Evolutionary conservation across 495 filamentous ascomycete genomes (phyloP).

Genomic region (Aspergillus mulundensis): DNA sequence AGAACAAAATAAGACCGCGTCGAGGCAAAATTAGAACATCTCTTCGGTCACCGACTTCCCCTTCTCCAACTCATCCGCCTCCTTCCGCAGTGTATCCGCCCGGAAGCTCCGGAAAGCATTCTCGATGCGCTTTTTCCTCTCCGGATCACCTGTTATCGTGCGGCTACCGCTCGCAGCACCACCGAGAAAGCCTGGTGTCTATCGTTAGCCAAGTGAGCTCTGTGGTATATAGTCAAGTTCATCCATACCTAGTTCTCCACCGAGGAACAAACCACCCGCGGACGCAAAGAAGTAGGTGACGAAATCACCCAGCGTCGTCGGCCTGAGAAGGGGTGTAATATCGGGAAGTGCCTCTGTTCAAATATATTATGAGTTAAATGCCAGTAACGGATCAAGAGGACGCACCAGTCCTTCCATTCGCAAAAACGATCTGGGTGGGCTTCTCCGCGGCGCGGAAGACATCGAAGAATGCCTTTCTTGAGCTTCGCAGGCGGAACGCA

Average conservation of each 20-base stretch:
- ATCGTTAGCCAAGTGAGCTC: background rate
- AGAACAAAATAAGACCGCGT: too few species aligned
- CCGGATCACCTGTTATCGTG: constrained; percentile 50
- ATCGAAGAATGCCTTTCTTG: constrained; percentile 53
- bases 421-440: constrained; percentile 59
- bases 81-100: constrained; percentile 55
- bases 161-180: constrained; percentile 50
- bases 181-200: constrained; percentile 46
- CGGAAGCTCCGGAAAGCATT: constrained; percentile 60
- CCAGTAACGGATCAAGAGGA: background rate
- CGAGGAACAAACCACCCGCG: constrained; percentile 57
- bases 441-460: constrained; percentile 55
- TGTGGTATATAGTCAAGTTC: background rate
- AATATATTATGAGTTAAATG: too few species aligned
- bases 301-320: constrained; percentile 54
- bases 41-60: constrained; percentile 25
- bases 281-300: constrained; percentile 62
- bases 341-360: constrained; percentile 62
- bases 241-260: constrained; percentile 53
- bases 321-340: constrained; percentile 52
- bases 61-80: constrained; percentile 53
- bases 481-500: constrained; percentile 52
- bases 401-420: constrained; percentile 54
- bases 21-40: constrained; percentile 32
- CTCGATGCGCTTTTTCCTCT: constrained; percentile 53